These are phyloP conservation scores for Penicillium taxi DNA, from an alignment of 495 filamentous ascomycete species.

Conservation along the genomic window DNA sequence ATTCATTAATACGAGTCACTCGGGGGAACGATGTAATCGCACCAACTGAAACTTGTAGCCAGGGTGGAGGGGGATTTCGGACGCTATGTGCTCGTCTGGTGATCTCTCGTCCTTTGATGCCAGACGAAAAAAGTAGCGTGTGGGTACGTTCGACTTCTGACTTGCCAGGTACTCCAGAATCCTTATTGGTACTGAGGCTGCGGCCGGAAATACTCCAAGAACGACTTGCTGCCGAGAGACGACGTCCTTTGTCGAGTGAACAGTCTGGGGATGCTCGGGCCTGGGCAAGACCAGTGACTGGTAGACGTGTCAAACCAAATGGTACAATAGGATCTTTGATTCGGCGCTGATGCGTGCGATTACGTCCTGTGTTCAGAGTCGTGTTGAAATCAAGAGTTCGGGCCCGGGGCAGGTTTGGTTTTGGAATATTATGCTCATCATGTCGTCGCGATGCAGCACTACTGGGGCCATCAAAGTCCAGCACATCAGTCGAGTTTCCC, in stretches of 20 bases:
- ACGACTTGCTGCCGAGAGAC: constrained; percentile 22
- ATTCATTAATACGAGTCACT: constrained; percentile 54
- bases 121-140: constrained; percentile 69
- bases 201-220: constrained; percentile 65
- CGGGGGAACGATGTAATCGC: constrained; percentile 29
- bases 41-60: constrained; percentile 27
- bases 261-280: constrained; percentile 31
- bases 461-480: constrained; percentile 13
- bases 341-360: constrained; percentile 16
- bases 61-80: constrained; percentile 32
- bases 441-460: constrained; percentile 4
- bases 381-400: constrained; percentile 22
- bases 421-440: constrained; percentile 8
- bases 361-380: constrained; percentile 19
- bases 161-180: constrained; percentile 34
- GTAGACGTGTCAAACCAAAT: constrained; percentile 30
- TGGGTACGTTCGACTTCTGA: constrained; percentile 67
- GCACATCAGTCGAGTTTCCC: constrained; percentile 10
- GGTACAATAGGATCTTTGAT: constrained; percentile 28
- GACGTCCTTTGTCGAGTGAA: constrained; percentile 13
- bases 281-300: constrained; percentile 41
- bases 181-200: constrained; percentile 30
- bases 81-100: constrained; percentile 51
- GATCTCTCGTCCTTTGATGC: constrained; percentile 79
- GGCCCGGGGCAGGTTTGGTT: constrained; percentile 11